Percentiles rank a stretch among this genome's conserved stretches.
Evolutionary conservation across 78 protist genomes (phyloP).

Genomic region (Chrysochromulina parva): DNA sequence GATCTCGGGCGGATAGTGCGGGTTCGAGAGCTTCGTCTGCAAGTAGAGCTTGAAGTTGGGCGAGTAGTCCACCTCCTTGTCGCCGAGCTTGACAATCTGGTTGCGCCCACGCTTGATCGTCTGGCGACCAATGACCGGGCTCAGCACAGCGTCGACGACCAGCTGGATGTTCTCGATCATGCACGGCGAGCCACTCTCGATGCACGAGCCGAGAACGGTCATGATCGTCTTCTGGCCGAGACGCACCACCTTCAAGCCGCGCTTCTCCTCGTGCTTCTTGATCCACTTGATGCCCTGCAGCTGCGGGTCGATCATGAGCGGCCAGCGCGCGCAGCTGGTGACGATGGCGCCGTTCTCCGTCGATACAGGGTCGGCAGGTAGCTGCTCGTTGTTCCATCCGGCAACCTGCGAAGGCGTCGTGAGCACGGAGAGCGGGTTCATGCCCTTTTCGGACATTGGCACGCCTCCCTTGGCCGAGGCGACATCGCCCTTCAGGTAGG

Average conservation of each 20-base stretch:
- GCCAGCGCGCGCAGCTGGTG: constrained; percentile 75
- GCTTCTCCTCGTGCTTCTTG: constrained; percentile 35
- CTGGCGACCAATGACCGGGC: constrained; percentile 64
- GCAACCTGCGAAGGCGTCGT: constrained; percentile 66
- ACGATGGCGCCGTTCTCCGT: constrained; percentile 84
- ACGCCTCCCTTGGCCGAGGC: constrained; percentile 30
- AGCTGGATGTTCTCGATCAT: constrained; percentile 66
- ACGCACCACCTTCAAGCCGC: constrained; percentile 43
- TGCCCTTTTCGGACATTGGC: constrained; percentile 15
- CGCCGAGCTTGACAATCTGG: constrained; percentile 52
- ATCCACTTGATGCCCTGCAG: constrained; percentile 75
- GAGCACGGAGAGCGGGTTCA: constrained; percentile 46
- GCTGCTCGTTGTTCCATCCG: constrained; percentile 80
- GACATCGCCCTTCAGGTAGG: constrained; percentile 21
- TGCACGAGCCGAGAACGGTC: not conserved
- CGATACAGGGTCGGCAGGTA: constrained; percentile 85
- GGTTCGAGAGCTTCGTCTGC: constrained; percentile 66
- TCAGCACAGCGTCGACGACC: constrained; percentile 62
- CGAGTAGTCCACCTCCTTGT: constrained; percentile 60
- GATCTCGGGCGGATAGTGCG: constrained; percentile 71
- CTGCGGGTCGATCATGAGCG: constrained; percentile 93
- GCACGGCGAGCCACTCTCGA: constrained; percentile 53
- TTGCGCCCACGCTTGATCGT: constrained; percentile 49
- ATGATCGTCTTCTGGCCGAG: constrained; percentile 37
- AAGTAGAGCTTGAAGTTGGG: constrained; percentile 54